Base-by-base conservation (phyloP, 139 green algal genomes). In the Chlamydomonas schloesseri region DNA sequence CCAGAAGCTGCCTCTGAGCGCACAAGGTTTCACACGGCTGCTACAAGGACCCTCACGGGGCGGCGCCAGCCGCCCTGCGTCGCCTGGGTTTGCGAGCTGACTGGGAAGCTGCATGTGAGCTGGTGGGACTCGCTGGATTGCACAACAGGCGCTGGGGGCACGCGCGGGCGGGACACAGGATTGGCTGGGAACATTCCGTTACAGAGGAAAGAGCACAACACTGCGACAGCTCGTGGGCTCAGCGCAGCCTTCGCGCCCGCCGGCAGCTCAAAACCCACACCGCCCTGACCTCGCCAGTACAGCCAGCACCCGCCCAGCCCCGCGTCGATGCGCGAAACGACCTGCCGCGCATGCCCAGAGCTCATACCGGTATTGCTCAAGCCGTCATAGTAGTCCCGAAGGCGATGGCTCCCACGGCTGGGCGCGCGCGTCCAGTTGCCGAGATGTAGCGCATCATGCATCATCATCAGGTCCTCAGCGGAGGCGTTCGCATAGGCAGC, bases 401-500 rank as follows among this genome's bases (percentile, higher is more conserved):
- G 71, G 71, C 71, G 71, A 76, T 76, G 42, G 71, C 71, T 76
- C 71, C 71, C 64, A 14, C 64, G 64, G 64, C 28, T 71, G 28
- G 64, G n/a, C n/a, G n/a, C n/a, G n/a, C n/a, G n/a, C n/a, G n/a
- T n/a, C n/a, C n/a, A n/a, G n/a, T n/a, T n/a, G n/a, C n/a, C n/a
- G n/a, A n/a, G n/a, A n/a, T n/a, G n/a, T n/a, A n/a, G n/a, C n/a
- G n/a, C n/a, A n/a, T n/a, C n/a, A n/a, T n/a, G n/a, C 65, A n/a
- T n/a, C n/a, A n/a, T n/a, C n/a, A n/a, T n/a, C 72, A 79, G 72
- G 9, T 79, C 72, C 72, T 79, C 47, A 11, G 72, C 72, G 72
- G 72, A n/a, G 72, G 72, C 72, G 72, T 79, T 79, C 72, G 72
- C 72, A 79, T 65, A 64, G n/a, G n/a, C n/a, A n/a, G n/a, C n/a